phyloP scores from a whole-genome alignment of 2,329 filamentous ascomycete species.

The Colletotrichum cereale region DNA sequence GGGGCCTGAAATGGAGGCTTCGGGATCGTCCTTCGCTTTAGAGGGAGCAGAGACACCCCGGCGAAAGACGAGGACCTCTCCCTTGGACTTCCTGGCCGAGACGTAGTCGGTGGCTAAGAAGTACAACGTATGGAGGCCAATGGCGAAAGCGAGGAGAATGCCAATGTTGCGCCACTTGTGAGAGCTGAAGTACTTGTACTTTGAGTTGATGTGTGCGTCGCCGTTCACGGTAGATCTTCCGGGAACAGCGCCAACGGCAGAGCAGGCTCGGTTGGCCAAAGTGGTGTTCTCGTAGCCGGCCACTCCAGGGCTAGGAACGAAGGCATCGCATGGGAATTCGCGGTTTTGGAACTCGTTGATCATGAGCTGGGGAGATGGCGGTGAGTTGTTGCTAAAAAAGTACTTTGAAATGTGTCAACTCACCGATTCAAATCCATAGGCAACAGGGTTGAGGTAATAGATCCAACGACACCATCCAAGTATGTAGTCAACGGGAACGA shows the following conservation, averaged over 20 bases:
- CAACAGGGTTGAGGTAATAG: constrained; percentile 64
- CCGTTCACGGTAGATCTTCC: constrained; percentile 59
- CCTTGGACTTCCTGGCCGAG: constrained; percentile 66
- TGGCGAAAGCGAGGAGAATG: constrained; percentile 65
- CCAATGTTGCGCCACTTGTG: constrained; percentile 69
- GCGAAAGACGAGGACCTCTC: constrained; percentile 71
- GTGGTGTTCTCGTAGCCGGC: constrained; percentile 42
- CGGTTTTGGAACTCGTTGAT: constrained; percentile 72
- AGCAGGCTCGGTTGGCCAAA: constrained; percentile 54
- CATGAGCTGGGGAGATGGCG: constrained; percentile 48
- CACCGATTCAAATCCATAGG: constrained; percentile 76
- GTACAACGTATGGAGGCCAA: constrained; percentile 62
- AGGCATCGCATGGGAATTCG: constrained; percentile 52
- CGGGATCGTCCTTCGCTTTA: constrained; percentile 32
- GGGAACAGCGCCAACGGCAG: constrained; percentile 57
- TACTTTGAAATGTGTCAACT: neutral
- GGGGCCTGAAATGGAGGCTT: constrained; percentile 38
- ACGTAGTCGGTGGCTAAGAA: constrained; percentile 62
- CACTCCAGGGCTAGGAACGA: constrained; percentile 37
- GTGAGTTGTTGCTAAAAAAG: neutral
- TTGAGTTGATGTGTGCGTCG: constrained; percentile 56
- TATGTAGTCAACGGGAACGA: constrained; percentile 56
- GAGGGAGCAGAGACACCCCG: constrained; percentile 50
- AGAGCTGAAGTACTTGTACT: constrained; percentile 58
- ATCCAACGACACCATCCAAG: constrained; percentile 65